A percentile compares a stretch with the other conserved stretches of the same genome.
phyloP scores from a whole-genome alignment of 2,329 filamentous ascomycete genomes.

The Trichoderma aggressivum region DNA sequence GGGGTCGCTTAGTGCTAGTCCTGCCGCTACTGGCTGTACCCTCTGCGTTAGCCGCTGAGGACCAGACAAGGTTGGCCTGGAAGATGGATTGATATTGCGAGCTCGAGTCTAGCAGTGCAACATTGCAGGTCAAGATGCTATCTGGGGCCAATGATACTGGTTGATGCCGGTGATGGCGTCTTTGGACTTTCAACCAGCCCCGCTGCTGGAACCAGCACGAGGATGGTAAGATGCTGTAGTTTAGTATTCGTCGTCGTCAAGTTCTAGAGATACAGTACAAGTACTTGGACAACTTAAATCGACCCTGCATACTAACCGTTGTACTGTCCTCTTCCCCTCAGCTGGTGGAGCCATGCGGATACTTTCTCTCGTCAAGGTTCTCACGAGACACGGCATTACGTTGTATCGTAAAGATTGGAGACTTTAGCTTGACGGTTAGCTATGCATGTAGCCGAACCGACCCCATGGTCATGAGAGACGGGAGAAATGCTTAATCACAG shows the following conservation, averaged over 20 bases:
- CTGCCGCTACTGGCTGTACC: background rate
- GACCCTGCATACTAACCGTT: background rate
- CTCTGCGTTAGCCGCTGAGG: background rate
- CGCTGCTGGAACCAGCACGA: background rate
- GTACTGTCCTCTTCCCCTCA: background rate
- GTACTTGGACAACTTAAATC: background rate
- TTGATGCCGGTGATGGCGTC: background rate
- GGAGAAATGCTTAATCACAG: background rate
- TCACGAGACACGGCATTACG: background rate
- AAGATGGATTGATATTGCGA: background rate
- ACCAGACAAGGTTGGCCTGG: background rate
- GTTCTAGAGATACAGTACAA: background rate
- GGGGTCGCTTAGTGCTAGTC: conserved; percentile 7
- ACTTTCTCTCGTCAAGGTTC: background rate
- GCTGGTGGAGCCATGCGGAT: background rate
- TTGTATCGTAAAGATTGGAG: background rate
- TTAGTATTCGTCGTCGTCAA: background rate
- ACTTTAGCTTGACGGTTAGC: background rate
- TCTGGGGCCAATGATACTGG: background rate
- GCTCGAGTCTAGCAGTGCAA: background rate
- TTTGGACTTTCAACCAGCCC: background rate
- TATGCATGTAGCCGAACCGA: background rate
- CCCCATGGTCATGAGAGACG: background rate
- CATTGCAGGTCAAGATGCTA: background rate
- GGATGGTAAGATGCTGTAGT: background rate